These are phyloP conservation scores for Cyclocybe cylindracea DNA, from an alignment of 768 basidiomycete genomes.

Conservation along the genomic window DNA sequence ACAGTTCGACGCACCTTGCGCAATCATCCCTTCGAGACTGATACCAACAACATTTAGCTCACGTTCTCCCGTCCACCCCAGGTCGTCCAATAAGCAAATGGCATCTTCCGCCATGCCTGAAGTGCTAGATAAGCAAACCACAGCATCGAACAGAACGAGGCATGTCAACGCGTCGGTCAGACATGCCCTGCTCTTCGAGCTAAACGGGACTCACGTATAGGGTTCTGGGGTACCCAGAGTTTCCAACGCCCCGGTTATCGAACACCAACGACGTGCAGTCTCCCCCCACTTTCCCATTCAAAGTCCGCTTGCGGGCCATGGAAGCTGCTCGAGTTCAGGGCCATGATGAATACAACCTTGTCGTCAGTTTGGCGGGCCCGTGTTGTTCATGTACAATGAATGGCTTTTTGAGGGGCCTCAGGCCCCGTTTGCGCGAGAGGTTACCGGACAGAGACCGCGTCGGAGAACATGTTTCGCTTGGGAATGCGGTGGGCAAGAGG, in stretches of 20 bases:
- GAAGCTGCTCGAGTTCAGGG: constrained; percentile 65
- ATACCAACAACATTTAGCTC: constrained; percentile 72
- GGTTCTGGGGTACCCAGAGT: constrained; percentile 67
- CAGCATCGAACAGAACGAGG: no score
- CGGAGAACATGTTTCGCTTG: constrained; percentile 60
- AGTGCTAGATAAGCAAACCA: constrained; percentile 44
- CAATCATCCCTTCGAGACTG: constrained; percentile 82
- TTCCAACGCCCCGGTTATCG: constrained; percentile 84
- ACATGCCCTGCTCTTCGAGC: not conserved
- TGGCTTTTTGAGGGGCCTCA: constrained; percentile 59
- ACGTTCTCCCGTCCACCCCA: constrained; percentile 68
- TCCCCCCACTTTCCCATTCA: constrained; percentile 22
- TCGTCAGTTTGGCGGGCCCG: constrained; percentile 39
- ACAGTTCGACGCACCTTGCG: constrained; percentile 53
- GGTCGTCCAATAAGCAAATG: constrained; percentile 62
- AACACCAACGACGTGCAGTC: constrained; percentile 71
- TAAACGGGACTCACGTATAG: constrained; percentile 61
- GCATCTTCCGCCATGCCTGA: constrained; percentile 78
- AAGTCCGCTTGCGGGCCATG: constrained; percentile 75
- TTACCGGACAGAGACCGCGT: constrained; percentile 79
- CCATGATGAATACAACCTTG: constrained; percentile 81
- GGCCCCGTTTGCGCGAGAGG: constrained; percentile 41
- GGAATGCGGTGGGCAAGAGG: constrained; percentile 50
- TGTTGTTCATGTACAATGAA: constrained; percentile 79
- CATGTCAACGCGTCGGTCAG: no score